Base-by-base conservation (phyloP, 2,329 filamentous ascomycete genomes). In the Epichloe elymi region DNA sequence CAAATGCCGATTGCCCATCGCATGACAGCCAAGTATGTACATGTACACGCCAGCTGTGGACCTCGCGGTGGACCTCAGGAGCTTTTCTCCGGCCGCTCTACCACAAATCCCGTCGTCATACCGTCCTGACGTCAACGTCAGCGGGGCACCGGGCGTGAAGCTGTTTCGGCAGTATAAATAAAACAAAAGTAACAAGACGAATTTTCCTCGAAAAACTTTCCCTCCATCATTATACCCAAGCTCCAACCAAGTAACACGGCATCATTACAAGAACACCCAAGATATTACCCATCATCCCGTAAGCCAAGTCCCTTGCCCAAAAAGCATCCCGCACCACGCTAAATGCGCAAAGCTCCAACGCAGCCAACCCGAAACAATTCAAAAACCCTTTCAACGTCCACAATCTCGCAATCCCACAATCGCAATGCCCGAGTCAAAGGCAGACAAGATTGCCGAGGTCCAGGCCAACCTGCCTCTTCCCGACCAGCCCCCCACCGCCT, bases 381-480 rank as follows among this genome's bases (percentile, higher is more conserved):
- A 33, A n/a, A 17, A 17, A 35, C 14, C 4, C 14, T 5, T 19
- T 19, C 26, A 17, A n/a, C 30, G 5, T 35, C 3, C 44, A 46
- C 12, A 20, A 20, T 19, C 6, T n/a, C 11, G 2, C 42, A 43
- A 15, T 17, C 23, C 23, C 23, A 26, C 23, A 8, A 8, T 26
- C 41, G 48, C 20, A 20, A 51, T 74, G 72, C 54, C 69, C 57
- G 61, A 72, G 51, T 72, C 71, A 68, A 87, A 86, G 67, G 64
- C 72, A 56, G 72, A 83, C 51, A 72, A 84, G 66, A 84, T 90
- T 63, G 78, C 82, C 49, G 69, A 85, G 66, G 75, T 75, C 61
- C 75, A 83, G 69, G 70, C 81, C 65, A 88, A 88, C 68, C 81
- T 94, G 35, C 85, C 86, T 48, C 79, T 90, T 48, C 88, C 87